Conservation (phyloP, 352 stramenopile species). For the Phytophthora ohioensis region DNA sequence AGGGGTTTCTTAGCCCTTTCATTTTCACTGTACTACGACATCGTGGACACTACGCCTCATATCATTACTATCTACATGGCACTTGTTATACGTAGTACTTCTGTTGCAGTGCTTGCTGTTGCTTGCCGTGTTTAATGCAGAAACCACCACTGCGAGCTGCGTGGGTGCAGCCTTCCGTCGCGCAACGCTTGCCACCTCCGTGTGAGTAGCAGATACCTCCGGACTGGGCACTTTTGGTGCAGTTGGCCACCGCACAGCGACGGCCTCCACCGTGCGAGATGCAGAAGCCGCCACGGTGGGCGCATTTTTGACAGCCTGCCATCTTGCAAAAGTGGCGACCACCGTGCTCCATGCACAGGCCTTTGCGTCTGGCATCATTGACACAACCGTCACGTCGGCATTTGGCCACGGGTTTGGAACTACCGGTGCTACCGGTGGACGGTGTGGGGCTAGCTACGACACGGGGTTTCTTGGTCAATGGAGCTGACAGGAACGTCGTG, state of each 20-base stretch:
- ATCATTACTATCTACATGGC: slow-evolving; percentile 34
- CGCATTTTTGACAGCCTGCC: slow-evolving; percentile 83
- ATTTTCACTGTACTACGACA: slow-evolving; percentile 36
- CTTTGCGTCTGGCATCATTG: slow-evolving; percentile 79
- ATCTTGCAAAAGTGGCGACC: slow-evolving; percentile 90
- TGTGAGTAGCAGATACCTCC: slow-evolving; percentile 88
- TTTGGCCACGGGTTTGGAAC: slow-evolving; percentile 37
- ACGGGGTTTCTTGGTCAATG: slow-evolving; percentile 37
- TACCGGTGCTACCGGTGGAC: slow-evolving; percentile 34
- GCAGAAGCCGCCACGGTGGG: slow-evolving; percentile 82
- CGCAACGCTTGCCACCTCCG: slow-evolving; percentile 85
- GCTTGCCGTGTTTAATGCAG: slow-evolving; percentile 88
- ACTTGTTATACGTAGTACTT: slow-evolving; percentile 21
- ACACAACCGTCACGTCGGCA: slow-evolving; percentile 78
- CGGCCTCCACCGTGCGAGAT: slow-evolving; percentile 84
- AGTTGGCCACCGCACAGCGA: slow-evolving; percentile 76
- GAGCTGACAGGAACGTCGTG: slow-evolving; percentile 30
- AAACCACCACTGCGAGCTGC: slow-evolving; percentile 81
- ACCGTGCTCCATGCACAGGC: slow-evolving; percentile 89
- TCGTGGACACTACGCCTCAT: slow-evolving; percentile 37
- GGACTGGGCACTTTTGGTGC: slow-evolving; percentile 83
- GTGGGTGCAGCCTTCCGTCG: slow-evolving; percentile 76
- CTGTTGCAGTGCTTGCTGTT: slow-evolving; percentile 48
- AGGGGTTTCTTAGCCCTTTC: slow-evolving; percentile 8
- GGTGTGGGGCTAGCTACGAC: slow-evolving; percentile 35